A percentile compares a stretch with the other conserved stretches of the same genome.
Conservation (phyloP, 176 grass and related monocot species). For the Carex scoparia region DNA sequence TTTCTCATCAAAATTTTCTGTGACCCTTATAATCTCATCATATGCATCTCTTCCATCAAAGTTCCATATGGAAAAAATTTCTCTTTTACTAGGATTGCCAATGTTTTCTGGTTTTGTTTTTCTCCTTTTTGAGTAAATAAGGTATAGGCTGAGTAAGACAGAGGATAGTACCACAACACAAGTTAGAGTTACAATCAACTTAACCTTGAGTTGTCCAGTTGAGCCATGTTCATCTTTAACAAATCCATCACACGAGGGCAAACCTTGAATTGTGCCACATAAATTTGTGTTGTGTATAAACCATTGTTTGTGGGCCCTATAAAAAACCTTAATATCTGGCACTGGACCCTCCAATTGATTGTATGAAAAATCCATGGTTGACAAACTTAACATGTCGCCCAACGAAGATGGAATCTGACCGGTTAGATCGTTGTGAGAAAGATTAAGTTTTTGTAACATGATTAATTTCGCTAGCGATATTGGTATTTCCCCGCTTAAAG, state of each 20-base stretch:
- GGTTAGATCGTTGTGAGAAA: not conserved
- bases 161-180: not conserved
- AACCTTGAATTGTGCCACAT: constrained; percentile 1
- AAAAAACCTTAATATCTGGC: not conserved
- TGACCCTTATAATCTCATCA: not conserved
- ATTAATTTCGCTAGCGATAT: no score
- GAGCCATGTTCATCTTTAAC: not conserved
- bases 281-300: not conserved
- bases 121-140: not conserved
- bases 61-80: not conserved
- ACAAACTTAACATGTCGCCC: constrained; percentile 14
- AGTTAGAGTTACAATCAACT: not conserved
- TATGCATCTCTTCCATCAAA: not conserved
- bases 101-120: not conserved
- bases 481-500: not conserved
- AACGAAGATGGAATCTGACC: constrained; percentile 24
- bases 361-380: constrained; percentile 32
- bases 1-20: no score
- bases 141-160: not conserved
- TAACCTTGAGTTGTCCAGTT: not conserved
- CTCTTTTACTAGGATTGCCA: not conserved
- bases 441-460: no score
- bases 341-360: constrained; percentile 29
- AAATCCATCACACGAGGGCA: constrained; percentile 1
- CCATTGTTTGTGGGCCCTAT: not conserved